phyloP scores from a whole-genome alignment of 2,329 filamentous ascomycete genomes.

The Aspergillaceae sp. region DNA sequence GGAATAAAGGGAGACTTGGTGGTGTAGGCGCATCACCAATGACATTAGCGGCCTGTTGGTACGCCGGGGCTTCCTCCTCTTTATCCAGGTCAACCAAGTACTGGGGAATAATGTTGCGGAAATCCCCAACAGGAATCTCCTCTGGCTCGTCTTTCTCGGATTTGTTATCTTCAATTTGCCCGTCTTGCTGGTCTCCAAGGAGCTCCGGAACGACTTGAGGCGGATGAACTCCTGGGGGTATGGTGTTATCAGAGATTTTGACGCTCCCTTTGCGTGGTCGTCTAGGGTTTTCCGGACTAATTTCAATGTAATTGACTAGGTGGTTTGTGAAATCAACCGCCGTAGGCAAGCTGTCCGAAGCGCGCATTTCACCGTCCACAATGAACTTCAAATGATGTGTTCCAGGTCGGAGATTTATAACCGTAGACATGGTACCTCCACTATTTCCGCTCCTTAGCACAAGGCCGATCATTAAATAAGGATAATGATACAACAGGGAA shows the following conservation, averaged over 20 bases:
- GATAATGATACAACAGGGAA: too few relatives aligned
- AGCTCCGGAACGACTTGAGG: slow-evolving; percentile 36
- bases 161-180: slow-evolving; percentile 33
- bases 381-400: slow-evolving; percentile 97
- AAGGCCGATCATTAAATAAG: too few relatives aligned
- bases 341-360: slow-evolving; percentile 76
- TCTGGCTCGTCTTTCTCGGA: slow-evolving; percentile 40
- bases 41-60: slow-evolving; percentile 64
- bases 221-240: slow-evolving; percentile 34
- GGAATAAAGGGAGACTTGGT: slow-evolving; percentile 77
- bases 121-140: slow-evolving; percentile 52
- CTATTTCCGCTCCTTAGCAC: slow-evolving; percentile 16
- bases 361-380: slow-evolving; percentile 87
- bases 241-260: slow-evolving; percentile 24
- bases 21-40: slow-evolving; percentile 74
- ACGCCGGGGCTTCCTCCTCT: slow-evolving; percentile 65
- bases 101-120: slow-evolving; percentile 66
- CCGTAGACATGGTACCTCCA: slow-evolving; percentile 56
- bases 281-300: slow-evolving; percentile 62
- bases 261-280: slow-evolving; percentile 29
- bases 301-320: slow-evolving; percentile 95
- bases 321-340: slow-evolving; percentile 98
- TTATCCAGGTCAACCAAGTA: slow-evolving; percentile 81
- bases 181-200: slow-evolving; percentile 20
- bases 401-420: slow-evolving; percentile 76